These are phyloP conservation scores for Chondrus crispus DNA, from an alignment of 23 red algal genomes.

Conservation along the genomic window DNA sequence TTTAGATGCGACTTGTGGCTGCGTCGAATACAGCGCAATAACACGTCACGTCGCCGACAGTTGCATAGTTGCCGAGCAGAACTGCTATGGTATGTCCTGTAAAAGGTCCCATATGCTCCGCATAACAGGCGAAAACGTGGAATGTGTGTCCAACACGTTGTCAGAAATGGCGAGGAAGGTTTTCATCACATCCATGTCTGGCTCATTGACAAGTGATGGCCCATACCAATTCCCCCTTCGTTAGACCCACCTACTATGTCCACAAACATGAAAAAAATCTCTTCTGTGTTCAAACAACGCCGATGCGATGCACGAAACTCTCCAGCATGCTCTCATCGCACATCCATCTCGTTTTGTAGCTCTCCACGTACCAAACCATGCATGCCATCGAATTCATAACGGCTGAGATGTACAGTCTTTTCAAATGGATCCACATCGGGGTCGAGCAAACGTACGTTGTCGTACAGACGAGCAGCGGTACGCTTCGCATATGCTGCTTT, in stretches of 20 bases:
- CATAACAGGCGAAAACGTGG: neutral
- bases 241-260: neutral
- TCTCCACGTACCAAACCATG: neutral
- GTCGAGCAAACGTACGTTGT: neutral
- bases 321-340: neutral
- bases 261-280: conserved; percentile 26
- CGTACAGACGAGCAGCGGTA: neutral
- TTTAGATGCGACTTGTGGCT: neutral
- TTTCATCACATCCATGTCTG: neutral
- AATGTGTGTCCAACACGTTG: neutral
- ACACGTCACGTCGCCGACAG: neutral
- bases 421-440: neutral
- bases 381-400: neutral
- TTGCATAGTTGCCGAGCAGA: neutral
- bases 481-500: neutral
- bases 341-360: neutral
- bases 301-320: neutral
- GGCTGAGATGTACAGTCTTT: neutral
- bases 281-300: neutral
- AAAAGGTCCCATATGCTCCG: neutral
- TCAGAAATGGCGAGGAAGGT: neutral
- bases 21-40: neutral
- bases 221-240: neutral
- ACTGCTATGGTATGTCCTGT: neutral
- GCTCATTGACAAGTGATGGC: neutral